Conservation (phyloP, 441 rosid species). For the Breynia disticha region DNA sequence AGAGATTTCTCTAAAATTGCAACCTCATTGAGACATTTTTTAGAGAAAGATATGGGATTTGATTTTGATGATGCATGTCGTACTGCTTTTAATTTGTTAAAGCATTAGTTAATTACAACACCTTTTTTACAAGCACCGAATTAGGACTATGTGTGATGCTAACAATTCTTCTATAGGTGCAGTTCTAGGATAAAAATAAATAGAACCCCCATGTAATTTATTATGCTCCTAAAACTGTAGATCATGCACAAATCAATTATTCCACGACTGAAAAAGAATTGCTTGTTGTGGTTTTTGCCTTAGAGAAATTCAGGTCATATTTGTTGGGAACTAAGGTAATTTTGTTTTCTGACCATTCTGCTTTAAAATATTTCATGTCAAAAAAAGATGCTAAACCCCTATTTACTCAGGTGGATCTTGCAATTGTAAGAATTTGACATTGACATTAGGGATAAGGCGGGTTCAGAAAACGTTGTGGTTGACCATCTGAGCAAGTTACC, state of each 20-base stretch:
- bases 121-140: not conserved
- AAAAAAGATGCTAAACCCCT: constrained; percentile 1
- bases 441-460: not conserved
- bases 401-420: not conserved
- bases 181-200: not conserved
- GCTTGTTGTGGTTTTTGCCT: not conserved
- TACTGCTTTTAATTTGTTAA: not conserved
- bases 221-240: no score
- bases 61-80: not conserved
- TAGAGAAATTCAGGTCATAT: not conserved
- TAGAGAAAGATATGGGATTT: not conserved
- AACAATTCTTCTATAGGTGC: not conserved
- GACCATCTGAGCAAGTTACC: not conserved
- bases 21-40: not conserved
- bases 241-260: not conserved
- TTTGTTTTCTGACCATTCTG: not conserved
- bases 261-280: not conserved
- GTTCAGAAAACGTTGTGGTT: not conserved
- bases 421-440: not conserved
- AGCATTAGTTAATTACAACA: not conserved
- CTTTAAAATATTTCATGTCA: not conserved
- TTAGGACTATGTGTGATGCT: not conserved
- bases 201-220: not conserved
- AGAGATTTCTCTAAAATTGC: not conserved
- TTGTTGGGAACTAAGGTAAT: not conserved